Evolutionary conservation across 2,329 filamentous ascomycete species (phyloP), one percentile per base, ranked within the genome.

Genomic region (Zymoseptoria crescenta): DNA sequence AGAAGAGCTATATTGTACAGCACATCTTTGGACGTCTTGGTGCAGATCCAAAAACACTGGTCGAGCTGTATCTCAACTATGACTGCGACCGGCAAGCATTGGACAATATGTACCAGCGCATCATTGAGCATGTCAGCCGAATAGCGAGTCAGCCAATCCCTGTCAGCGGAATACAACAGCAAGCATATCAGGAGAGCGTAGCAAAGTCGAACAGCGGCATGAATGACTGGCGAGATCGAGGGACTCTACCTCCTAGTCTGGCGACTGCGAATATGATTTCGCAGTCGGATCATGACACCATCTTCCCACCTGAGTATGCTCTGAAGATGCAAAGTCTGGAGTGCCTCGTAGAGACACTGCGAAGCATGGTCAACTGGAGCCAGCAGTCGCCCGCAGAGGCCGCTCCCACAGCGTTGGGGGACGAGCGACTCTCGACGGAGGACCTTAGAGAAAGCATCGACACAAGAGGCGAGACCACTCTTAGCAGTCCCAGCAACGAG

Each of bases 1-100:
- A 99, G 72, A 99, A 97, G 74, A 83, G 94, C 57, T 91, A 93
- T 70, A 94, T 97, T 65, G 84, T 99, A 73, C 67, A 71, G 49
- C 86, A 85, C 61, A 85, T 99, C 27, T 81, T 99, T 56, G 88
- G 90, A 67, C 83, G 93, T 59, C 80, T 99, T 53, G 92, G 88
- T 60, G 86, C 84, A 16, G 94, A 99, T 71, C 90, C 93, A 1
- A 83, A 90, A 65, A 92, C 91, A 0, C 74, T 99, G 54, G 94
- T 99, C 16, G 94, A 99, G 74, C 87, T 92, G 13, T 99, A 99
- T 74, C 83, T 99, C 63, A 99, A 99, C 74, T 99, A 99, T 71
- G 94, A 99, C 73, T 99, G 94, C 75, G 95, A 97, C 70, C 83
- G 93, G 61, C 91, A 91, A 49, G 85, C 86, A 8, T 84, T 97